Evolutionary conservation across 306 rosid genomes (phyloP).

Genomic region (Quercus gilva): DNA sequence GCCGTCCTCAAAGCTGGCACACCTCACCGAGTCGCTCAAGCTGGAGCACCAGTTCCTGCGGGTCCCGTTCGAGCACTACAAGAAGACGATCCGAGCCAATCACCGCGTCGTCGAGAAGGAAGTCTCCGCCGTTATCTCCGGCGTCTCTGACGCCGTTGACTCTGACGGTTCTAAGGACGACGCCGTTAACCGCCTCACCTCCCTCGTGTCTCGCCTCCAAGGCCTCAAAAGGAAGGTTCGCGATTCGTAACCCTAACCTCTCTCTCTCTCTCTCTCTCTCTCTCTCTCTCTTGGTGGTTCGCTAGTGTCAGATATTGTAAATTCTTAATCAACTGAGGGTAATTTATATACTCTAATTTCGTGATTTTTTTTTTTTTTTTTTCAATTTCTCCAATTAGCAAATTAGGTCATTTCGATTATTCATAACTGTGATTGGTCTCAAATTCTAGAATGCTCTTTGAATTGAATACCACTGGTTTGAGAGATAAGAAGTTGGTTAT

Average conservation of each 20-base stretch:
- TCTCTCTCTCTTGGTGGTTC: neutral
- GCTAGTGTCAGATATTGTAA: neutral
- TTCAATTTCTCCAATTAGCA: no score
- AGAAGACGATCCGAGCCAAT: conserved; percentile 89
- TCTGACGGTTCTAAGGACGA: conserved; percentile 48
- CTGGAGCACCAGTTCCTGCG: conserved; percentile 92
- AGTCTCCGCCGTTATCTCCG: conserved; percentile 67
- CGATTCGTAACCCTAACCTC: conserved; percentile 18
- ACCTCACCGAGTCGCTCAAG: conserved; percentile 68
- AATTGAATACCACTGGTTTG: no score
- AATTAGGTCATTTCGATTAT: neutral
- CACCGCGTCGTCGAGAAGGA: conserved; percentile 85
- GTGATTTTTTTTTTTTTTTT: neutral
- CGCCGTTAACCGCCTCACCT: conserved; percentile 72
- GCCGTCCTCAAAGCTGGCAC: conserved; percentile 48
- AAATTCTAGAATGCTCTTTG: no score
- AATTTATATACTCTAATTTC: neutral
- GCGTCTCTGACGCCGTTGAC: conserved; percentile 56
- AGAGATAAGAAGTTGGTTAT: no score
- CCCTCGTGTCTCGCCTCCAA: conserved; percentile 81
- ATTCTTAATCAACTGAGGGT: neutral
- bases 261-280: neutral
- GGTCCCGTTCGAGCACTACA: conserved; percentile 98
- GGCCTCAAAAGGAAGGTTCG: conserved; percentile 86
- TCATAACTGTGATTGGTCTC: no score